phyloP scores from a whole-genome alignment of 2,329 filamentous ascomycete species.

The Trichoderma pleuroti region DNA sequence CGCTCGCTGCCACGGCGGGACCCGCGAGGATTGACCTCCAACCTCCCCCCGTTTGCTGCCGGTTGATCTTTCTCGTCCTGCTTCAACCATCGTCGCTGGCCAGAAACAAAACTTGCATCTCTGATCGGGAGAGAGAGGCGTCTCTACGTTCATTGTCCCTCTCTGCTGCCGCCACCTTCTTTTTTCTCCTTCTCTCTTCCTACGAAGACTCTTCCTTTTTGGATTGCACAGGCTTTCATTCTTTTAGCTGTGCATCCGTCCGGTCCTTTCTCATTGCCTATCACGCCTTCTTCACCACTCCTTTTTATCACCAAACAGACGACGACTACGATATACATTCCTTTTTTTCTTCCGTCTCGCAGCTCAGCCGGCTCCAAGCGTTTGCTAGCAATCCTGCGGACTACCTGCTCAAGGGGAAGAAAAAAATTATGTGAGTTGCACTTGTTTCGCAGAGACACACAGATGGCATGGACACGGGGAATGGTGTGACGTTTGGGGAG shows the following conservation, averaged over 20 bases:
- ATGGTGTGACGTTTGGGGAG: constrained; percentile 16
- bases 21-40: background rate
- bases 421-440: constrained; percentile 14
- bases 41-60: background rate
- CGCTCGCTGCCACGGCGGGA: constrained; percentile 4
- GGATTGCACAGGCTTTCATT: constrained; percentile 31
- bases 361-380: background rate
- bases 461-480: constrained; percentile 6
- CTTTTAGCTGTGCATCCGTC: constrained; percentile 38
- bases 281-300: constrained; percentile 14
- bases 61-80: background rate
- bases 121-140: constrained; percentile 10
- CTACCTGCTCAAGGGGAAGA: background rate
- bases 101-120: background rate
- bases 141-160: constrained; percentile 21
- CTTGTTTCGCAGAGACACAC: constrained; percentile 16
- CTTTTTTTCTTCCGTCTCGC: background rate
- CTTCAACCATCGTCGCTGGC: constrained; percentile 20
- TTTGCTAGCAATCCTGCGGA: background rate
- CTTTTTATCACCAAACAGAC: constrained; percentile 1
- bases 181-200: constrained; percentile 6
- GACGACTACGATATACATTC: constrained; percentile 9
- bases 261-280: constrained; percentile 24
- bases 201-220: constrained; percentile 25
- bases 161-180: constrained; percentile 23